Percentiles rank a stretch among this genome's conserved stretches.
These are phyloP conservation scores for Goniomonas avonlea DNA, from an alignment of 78 protist species.

Conservation along the genomic window DNA sequence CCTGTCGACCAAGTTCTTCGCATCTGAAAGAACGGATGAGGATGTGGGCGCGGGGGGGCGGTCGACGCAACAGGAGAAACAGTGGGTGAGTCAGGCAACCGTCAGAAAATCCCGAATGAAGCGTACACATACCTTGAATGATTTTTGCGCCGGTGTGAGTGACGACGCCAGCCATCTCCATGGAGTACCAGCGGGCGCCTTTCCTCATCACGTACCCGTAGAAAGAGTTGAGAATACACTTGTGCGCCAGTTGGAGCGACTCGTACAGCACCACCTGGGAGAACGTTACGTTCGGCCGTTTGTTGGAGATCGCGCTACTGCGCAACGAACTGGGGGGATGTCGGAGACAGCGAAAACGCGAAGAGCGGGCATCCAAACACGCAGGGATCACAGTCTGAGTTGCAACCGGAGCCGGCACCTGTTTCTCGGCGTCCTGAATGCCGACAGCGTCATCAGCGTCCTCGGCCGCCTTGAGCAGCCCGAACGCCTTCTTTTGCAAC, in stretches of 20 bases:
- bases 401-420: no score
- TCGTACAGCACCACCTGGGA: constrained; percentile 87
- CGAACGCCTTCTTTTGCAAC: constrained; percentile 65
- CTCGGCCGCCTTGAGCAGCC: constrained; percentile 41
- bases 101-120: no score
- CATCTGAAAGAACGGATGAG: constrained; percentile 5
- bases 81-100: neutral
- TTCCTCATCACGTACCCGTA: constrained; percentile 99
- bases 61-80: neutral
- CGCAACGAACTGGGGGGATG: neutral
- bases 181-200: constrained; percentile 96
- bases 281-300: no score
- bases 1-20: constrained; percentile 73
- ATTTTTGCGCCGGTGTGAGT: constrained; percentile 91
- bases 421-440: neutral
- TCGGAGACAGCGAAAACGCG: neutral
- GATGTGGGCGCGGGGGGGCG: neutral
- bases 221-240: constrained; percentile 97
- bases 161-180: constrained; percentile 99
- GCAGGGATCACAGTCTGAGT: no score
- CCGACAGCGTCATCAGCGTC: constrained; percentile 13
- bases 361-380: no score
- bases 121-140: no score
- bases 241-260: constrained; percentile 99
- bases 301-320: no score